Conservation (phyloP, 2,329 filamentous ascomycete genomes). For the Colletotrichum musicola region DNA sequence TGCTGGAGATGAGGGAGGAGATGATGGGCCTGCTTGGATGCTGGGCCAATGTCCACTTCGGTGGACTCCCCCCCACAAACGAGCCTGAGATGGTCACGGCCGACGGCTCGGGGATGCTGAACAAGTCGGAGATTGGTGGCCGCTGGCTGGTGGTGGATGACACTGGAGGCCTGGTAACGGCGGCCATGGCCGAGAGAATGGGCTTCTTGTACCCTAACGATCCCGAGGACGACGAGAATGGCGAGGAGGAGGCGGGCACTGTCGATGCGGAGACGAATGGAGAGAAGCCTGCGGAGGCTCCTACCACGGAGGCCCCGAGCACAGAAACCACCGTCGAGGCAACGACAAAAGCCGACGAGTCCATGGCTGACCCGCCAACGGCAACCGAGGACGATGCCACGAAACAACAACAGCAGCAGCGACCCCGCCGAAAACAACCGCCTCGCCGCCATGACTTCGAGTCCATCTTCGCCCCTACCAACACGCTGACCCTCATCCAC, state of each 20-base stretch:
- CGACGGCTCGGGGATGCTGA: conserved; percentile 77
- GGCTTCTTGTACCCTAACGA: conserved; percentile 74
- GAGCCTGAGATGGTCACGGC: conserved; percentile 34
- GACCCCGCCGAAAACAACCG: conserved; percentile 16
- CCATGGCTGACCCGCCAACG: conserved; percentile 11
- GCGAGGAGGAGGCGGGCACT: conserved; percentile 42
- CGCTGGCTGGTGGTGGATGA: conserved; percentile 90
- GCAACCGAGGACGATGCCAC: conserved; percentile 11
- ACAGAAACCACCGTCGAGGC: conserved; percentile 1
- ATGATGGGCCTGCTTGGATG: conserved; percentile 77
- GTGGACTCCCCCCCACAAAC: conserved; percentile 53
- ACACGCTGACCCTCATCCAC: conserved; percentile 86
- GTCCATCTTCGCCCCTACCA: conserved; percentile 76
- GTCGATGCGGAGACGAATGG: conserved; percentile 28
- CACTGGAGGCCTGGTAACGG: conserved; percentile 84
- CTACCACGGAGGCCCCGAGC: not conserved
- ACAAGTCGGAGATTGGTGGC: conserved; percentile 62
- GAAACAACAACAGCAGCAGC: conserved; percentile 17
- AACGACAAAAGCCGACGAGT: conserved; percentile 6
- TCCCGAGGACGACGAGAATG: conserved; percentile 45
- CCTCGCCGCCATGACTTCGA: conserved; percentile 63
- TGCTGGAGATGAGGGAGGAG: conserved; percentile 51
- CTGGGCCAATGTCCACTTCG: conserved; percentile 90
- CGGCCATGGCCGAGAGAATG: conserved; percentile 89
- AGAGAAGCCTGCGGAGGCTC: conserved; percentile 20